Percentiles rank a stretch among this genome's conserved stretches.
phyloP scores from a whole-genome alignment of 768 basidiomycete species.

The Boletellus emodensis region DNA sequence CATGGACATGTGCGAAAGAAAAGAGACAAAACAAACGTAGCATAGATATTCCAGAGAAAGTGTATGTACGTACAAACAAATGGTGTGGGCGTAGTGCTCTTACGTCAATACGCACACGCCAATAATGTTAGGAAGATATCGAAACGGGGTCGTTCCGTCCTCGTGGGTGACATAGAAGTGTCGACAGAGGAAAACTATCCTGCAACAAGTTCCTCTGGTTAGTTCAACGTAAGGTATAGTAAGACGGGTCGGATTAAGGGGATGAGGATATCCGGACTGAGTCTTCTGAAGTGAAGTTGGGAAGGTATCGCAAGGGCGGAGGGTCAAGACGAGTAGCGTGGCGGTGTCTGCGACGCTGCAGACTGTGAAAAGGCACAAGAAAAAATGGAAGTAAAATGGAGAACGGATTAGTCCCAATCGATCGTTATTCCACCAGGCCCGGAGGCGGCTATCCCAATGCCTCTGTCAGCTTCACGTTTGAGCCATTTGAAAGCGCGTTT shows the following conservation, averaged over 20 bases:
- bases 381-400: not conserved
- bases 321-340: not conserved
- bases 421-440: slow-evolving; percentile 70
- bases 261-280: slow-evolving; percentile 6
- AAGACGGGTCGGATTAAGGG: slow-evolving; percentile 11
- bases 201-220: slow-evolving; percentile 21
- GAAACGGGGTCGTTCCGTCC: slow-evolving; percentile 18
- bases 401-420: slow-evolving; percentile 61
- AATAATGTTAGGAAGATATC: slow-evolving; percentile 25
- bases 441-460: slow-evolving; percentile 63
- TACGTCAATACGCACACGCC: slow-evolving; percentile 8
- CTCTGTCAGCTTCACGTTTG: slow-evolving; percentile 68
- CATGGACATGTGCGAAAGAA: not conserved
- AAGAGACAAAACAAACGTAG: not conserved
- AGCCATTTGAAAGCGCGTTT: slow-evolving; percentile 81
- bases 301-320: slow-evolving; percentile 24
- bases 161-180: slow-evolving; percentile 13
- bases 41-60: not conserved
- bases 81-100: not conserved
- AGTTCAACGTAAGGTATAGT: slow-evolving; percentile 27
- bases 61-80: slow-evolving; percentile 21
- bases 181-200: slow-evolving; percentile 14
- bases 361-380: slow-evolving; percentile 1
- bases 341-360: not conserved
- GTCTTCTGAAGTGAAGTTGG: not conserved